These are phyloP conservation scores for Mycosphaerella arachidis DNA, from an alignment of 2,329 filamentous ascomycete species.

Conservation along the genomic window DNA sequence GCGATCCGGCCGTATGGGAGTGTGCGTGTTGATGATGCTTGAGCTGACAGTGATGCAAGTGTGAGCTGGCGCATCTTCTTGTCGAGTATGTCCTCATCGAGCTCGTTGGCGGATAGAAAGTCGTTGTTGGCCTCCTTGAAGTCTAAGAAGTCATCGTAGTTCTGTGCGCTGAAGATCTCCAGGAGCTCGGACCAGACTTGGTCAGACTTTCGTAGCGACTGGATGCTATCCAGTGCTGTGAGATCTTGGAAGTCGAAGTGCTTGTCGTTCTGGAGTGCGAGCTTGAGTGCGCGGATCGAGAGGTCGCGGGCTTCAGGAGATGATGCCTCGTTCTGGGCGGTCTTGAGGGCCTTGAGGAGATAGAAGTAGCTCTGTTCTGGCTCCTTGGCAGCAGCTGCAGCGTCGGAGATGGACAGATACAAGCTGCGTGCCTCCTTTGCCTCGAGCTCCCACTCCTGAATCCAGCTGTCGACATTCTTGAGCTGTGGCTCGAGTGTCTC, in stretches of 20 bases:
- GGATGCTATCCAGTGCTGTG: constrained; percentile 68
- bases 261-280: constrained; percentile 60
- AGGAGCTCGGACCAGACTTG: constrained; percentile 84
- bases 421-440: constrained; percentile 80
- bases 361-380: constrained; percentile 71
- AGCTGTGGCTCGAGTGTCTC: constrained; percentile 80
- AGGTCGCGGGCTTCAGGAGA: constrained; percentile 54
- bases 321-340: constrained; percentile 58
- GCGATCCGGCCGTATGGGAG: constrained; percentile 84
- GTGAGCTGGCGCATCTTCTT: constrained; percentile 96
- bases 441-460: constrained; percentile 75
- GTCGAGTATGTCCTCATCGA: constrained; percentile 69
- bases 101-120: constrained; percentile 72
- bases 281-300: constrained; percentile 60
- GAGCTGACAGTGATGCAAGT: constrained; percentile 81
- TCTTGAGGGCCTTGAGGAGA: constrained; percentile 70
- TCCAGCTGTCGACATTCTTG: constrained; percentile 76
- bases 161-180: constrained; percentile 90
- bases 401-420: constrained; percentile 75
- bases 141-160: constrained; percentile 91
- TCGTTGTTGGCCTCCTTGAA: constrained; percentile 88
- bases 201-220: constrained; percentile 80
- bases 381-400: constrained; percentile 73
- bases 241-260: constrained; percentile 72
- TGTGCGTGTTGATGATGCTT: constrained; percentile 70